Conservation (phyloP, 2,329 filamentous ascomycete species). For the Fonsecaea pugnacius region DNA sequence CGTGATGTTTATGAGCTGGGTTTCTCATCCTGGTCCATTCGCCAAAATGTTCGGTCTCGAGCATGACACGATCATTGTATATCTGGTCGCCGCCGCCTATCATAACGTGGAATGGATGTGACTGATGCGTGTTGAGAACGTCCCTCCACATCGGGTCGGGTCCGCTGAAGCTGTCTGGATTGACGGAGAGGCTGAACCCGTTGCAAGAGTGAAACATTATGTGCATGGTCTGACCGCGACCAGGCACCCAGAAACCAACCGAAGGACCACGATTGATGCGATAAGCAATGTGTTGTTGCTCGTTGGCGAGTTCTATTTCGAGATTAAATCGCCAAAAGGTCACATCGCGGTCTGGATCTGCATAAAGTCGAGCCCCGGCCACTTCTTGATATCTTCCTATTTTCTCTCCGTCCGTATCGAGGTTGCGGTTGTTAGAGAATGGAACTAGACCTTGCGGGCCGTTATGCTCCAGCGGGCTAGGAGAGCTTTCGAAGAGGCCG, state of each 20-base stretch:
- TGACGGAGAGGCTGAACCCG: constrained; percentile 81
- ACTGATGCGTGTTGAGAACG: constrained; percentile 89
- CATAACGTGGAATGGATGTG: constrained; percentile 95
- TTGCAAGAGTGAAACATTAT: constrained; percentile 99
- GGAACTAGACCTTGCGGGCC: constrained; percentile 43
- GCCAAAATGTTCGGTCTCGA: constrained; percentile 74
- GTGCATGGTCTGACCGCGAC: constrained; percentile 84
- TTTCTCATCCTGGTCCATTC: constrained; percentile 85
- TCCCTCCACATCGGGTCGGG: constrained; percentile 98
- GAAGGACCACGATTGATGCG: constrained; percentile 91
- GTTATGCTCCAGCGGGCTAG: constrained; percentile 50
- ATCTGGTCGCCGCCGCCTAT: constrained; percentile 95
- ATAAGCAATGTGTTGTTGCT: constrained; percentile 87
- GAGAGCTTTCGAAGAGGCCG: constrained; percentile 76
- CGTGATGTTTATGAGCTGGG: constrained; percentile 75
- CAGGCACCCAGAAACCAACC: constrained; percentile 92
- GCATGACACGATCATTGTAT: constrained; percentile 85
- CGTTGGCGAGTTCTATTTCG: constrained; percentile 79
- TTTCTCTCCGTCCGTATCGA: constrained; percentile 72
- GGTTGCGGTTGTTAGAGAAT: constrained; percentile 52
- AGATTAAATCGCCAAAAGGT: constrained; percentile 99
- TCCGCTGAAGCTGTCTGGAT: constrained; percentile 80
- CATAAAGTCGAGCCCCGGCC: constrained; percentile 77
- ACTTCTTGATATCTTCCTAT: constrained; percentile 81
- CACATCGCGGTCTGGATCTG: constrained; percentile 79